Percentiles rank a stretch among this genome's conserved stretches.
These are phyloP conservation scores for Vitis rupestris DNA, from an alignment of 164 flowering plant species.

Conservation along the genomic window DNA sequence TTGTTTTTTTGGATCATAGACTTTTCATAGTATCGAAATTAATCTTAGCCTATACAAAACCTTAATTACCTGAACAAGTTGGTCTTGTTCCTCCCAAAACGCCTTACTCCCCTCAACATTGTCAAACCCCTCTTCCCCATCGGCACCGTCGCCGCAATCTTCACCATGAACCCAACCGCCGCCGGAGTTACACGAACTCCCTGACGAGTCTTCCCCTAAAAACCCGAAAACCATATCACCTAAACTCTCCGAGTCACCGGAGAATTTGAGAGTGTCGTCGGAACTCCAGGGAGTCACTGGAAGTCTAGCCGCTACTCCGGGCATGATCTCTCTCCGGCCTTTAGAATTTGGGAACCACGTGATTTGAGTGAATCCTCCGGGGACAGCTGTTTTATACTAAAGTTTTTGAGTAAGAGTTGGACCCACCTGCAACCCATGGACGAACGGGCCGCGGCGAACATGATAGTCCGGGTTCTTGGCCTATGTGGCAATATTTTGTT, in stretches of 20 bases:
- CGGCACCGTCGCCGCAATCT: conserved; percentile 15
- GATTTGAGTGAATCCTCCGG: no score
- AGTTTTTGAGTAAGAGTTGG: not conserved
- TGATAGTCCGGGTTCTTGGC: not conserved
- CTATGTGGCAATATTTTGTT: conserved; percentile 5
- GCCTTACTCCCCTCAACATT: conserved; percentile 31
- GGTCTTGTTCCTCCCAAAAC: conserved; percentile 56
- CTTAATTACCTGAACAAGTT: conserved; percentile 42
- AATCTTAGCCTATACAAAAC: not conserved
- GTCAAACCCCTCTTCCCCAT: conserved; percentile 18
- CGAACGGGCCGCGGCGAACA: conserved; percentile 28
- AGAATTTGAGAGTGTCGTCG: conserved; percentile 15
- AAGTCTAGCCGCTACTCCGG: conserved; percentile 3
- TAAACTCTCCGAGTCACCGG: conserved; percentile 12
- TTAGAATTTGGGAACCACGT: no score
- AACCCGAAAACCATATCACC: conserved; percentile 29
- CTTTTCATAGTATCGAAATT: no score
- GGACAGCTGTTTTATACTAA: no score
- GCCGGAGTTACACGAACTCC: conserved; percentile 14
- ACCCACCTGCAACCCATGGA: conserved; percentile 11
- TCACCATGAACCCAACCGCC: conserved; percentile 8
- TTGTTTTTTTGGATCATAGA: no score
- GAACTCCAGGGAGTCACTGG: conserved; percentile 17
- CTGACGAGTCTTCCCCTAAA: conserved; percentile 17
- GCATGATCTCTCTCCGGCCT: not conserved